Base-by-base conservation (phyloP, 2,329 filamentous ascomycete genomes). In the Taxawa tesnikishii region DNA sequence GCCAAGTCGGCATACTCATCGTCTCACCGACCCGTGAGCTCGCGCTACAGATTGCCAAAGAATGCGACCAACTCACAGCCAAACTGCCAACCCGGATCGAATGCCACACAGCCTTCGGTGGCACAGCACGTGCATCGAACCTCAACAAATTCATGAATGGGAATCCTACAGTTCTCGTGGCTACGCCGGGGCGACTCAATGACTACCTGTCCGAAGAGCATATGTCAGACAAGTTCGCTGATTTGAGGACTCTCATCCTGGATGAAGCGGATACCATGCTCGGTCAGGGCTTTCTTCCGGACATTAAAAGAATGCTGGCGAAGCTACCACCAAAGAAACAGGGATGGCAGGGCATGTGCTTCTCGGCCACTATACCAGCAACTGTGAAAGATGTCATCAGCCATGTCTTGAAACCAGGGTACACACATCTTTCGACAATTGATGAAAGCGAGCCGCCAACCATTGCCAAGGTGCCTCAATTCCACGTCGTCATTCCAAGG, bases 251-350 rank as follows among this genome's bases (percentile, higher is more conserved):
- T n/a, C 44, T 65, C n/a, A 54, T 65, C 15, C 48, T 63, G 3
- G 58, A 64, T 21, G 90, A 98, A 52, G 90, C 90, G 1, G 90
- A 98, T 51, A 87, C 94, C 58, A 78, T 96, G 67, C 55, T 71
- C 13, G 61, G 70, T 25, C 51, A 63, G 31, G 68, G 70, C 15
- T 73, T 73, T 41, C 53, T 68, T 15, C 58, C 60, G 8, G 66
- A 63, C 14, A 61, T 73, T 34, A 63, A 63, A 42, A 55, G 63
- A 30, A 69, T 73, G 19, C 54, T 72, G 17, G 53, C 50, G 14
- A 54, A 58, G 19, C 58, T 73, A 27, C 68, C 68, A 7, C 54
- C 61, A 5, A 71, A 70, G 54, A 43, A 51, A 8, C 43, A 40
- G 5, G 63, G 61, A 31, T 63, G 61, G 59, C 61, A 65, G 38